A percentile compares a stretch with the other conserved stretches of the same genome.
phyloP scores from a whole-genome alignment of 306 rosid species.

The Citrullus amarus region DNA sequence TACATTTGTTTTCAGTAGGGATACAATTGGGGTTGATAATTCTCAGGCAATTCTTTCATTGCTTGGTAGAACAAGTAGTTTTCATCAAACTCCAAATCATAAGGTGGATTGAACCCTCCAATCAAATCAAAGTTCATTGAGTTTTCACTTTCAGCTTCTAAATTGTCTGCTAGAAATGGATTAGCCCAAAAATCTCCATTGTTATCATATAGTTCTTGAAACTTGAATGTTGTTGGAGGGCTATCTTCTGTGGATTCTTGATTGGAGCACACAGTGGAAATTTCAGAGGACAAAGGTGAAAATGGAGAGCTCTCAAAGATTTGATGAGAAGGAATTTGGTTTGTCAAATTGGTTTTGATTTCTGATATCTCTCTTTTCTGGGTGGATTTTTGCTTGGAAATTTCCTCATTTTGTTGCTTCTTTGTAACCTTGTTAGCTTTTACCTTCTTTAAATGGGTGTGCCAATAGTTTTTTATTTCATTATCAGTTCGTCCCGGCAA shows the following conservation, averaged over 20 bases:
- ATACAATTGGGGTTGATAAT: neutral
- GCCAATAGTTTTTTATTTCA: slow-evolving; percentile 61
- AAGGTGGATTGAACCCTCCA: neutral
- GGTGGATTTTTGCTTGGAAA: neutral
- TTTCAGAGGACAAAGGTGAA: neutral
- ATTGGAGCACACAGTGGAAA: neutral
- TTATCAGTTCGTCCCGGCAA: slow-evolving; percentile 66
- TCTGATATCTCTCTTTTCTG: neutral
- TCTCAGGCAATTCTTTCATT: neutral
- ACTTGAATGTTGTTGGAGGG: neutral
- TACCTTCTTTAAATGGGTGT: slow-evolving; percentile 41
- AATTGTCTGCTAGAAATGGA: neutral
- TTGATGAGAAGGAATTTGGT: neutral
- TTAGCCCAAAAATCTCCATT: neutral
- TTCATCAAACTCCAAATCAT: neutral
- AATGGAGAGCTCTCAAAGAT: neutral
- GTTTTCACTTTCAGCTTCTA: neutral
- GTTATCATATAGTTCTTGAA: neutral
- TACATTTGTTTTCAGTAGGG: neutral
- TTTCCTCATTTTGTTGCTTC: neutral
- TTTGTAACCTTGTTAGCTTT: neutral
- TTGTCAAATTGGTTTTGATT: neutral
- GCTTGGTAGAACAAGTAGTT: neutral
- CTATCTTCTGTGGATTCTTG: neutral
- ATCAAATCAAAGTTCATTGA: neutral